Evolutionary conservation across 2,329 filamentous ascomycete genomes (phyloP), one percentile per base, ranked within the genome.

Genomic region (Aaosphaeria pasadenensis): DNA sequence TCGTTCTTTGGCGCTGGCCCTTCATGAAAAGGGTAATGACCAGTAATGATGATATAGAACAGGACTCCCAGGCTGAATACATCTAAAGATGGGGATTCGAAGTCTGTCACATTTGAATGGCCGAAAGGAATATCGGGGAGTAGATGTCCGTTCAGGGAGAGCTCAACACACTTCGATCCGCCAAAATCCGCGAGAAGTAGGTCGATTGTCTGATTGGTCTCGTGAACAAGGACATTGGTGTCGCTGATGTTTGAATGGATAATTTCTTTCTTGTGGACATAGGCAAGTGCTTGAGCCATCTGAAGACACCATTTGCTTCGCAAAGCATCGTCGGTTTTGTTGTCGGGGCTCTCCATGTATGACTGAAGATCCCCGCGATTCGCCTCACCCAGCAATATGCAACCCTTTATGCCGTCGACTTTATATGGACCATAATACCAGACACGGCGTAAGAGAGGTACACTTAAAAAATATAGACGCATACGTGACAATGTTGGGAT

Each of bases 101-200:
- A 36, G 13, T 36, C 33, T 9, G 31, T 47, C 24, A 46, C 30
- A 4, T 11, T 17, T 24, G 47, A 45, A 33, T 55, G 43, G 30
- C 17, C 28, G 32, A 49, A 55, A 5, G 47, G 50, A 45, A 51
- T 42, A 42, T 55, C 48, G 30, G 53, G 50, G 30, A 55, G 43
- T 11, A 53, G 45, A 2, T 35, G 13, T 40, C 50, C 49, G 35
- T 47, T 11, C 39, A 55, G 29, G 39, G 30, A 24, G 17, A 55
- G 47, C 28, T 39, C 48, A 7, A n/a, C 9, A 44, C 50, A 55
- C 51, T 35, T 49, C 35, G 48, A 53, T 45, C 48, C 46, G 9
- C 53, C 48, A 49, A 55, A 55, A 33, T 55, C 48, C n/a, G 45
- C 44, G 28, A 55, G 53, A 44, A 51, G n/a, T 35, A 51, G 39